Evolutionary conservation across 2,329 filamentous ascomycete species (phyloP), one percentile per base, ranked within the genome.

Genomic region (Ceratocystis albifundus): DNA sequence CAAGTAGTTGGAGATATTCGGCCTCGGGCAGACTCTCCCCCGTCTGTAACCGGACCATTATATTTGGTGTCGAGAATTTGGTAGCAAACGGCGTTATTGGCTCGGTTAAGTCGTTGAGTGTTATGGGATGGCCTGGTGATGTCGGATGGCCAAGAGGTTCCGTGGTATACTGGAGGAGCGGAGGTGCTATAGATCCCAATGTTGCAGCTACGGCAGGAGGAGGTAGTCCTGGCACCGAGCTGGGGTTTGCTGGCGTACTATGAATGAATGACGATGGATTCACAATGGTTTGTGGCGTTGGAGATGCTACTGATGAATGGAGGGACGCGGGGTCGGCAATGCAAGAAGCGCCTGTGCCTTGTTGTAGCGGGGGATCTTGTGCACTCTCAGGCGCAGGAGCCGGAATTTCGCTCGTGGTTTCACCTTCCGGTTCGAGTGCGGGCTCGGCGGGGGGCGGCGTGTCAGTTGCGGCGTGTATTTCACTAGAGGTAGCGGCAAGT

Each of bases 1-100:
- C 88, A 74, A 89, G 86, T 72, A 87, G 81, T 78, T 92, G 88
- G 74, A 92, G 88, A 77, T 81, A 84, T 75, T 93, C 88, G 67
- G 89, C 79, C 69, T 83, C 80, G 72, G 80, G 86, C 75, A 67
- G 41, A 25, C 53, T 44, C 22, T 66, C 66, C 8, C 25, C 66
- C 7, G 59, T 44, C 20, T 68, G 36, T 41, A 61, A 44, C 53
- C 64, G 57, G 8, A 59, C 44, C 66, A 68, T 68, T 25, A 20
- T 44, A n/a, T 53, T 50, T 25, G 59, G 30, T 28, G 80, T 77
- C 68, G 76, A 73, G 70, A 76, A 76, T 69, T 74, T 71, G 69
- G 79, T 76, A 68, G 77, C 70, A 36, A 70, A 68, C 32, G 71
- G 69, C 57, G 70, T 69, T 59, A 71, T 69, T 50, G 74, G 71